Conservation (phyloP, 306 rosid species). For the Pyrus pyrifolia region DNA sequence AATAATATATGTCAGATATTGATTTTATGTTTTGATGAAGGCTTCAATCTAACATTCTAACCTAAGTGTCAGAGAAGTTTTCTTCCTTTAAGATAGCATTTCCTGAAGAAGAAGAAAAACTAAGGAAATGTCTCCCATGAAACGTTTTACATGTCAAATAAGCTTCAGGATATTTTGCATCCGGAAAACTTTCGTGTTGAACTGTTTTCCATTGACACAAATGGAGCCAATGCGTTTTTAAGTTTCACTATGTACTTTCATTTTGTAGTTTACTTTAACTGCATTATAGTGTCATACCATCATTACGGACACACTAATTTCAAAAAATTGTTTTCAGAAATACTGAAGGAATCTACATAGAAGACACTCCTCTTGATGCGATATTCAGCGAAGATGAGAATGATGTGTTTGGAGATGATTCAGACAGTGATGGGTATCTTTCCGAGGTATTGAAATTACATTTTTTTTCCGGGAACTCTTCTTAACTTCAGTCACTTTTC, state of each 20-base stretch:
- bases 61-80: neutral
- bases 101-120: neutral
- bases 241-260: neutral
- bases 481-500: slow-evolving; percentile 6
- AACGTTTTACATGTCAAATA: neutral
- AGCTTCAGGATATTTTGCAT: neutral
- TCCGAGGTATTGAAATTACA: slow-evolving; percentile 60
- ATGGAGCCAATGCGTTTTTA: neutral
- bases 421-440: slow-evolving; percentile 80
- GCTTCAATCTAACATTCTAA: neutral
- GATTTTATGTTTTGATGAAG: neutral
- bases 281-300: neutral
- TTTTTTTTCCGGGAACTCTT: neutral
- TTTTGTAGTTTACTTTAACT: neutral
- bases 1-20: neutral
- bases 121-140: neutral
- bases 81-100: neutral
- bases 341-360: slow-evolving; percentile 28
- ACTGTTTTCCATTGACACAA: neutral
- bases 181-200: neutral
- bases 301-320: neutral
- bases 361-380: slow-evolving; percentile 41
- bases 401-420: slow-evolving; percentile 48
- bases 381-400: slow-evolving; percentile 56
- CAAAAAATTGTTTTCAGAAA: slow-evolving; percentile 27